Evolutionary conservation across 2,329 filamentous ascomycete genomes (phyloP).

Genomic region (Fusarium verrucosum): DNA sequence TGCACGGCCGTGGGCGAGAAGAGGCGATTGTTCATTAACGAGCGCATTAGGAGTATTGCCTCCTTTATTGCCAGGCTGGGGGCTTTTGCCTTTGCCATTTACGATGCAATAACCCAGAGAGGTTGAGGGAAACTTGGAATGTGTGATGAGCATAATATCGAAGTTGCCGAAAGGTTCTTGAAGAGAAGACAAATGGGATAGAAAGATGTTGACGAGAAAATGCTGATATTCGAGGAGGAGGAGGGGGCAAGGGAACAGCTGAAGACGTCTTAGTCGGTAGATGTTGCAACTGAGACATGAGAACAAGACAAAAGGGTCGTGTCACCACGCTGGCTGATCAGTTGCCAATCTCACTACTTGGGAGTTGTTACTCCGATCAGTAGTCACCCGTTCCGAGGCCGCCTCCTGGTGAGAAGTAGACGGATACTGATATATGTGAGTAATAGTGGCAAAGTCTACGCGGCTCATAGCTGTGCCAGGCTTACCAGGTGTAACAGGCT

Average conservation of each 20-base stretch:
- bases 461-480: no score
- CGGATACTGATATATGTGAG: not conserved
- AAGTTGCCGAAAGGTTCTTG: not conserved
- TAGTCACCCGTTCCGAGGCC: not conserved
- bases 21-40: not conserved
- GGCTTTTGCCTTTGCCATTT: not conserved
- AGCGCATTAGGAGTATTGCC: not conserved
- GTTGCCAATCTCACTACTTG: no score
- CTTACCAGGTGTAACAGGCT: no score
- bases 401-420: rapidly evolving
- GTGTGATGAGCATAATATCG: not conserved
- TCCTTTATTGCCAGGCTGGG: rapidly evolving
- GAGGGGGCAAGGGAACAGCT: rapidly evolving
- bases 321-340: not conserved
- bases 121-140: not conserved
- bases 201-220: rapidly evolving
- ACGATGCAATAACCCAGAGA: not conserved
- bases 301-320: not conserved
- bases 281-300: not conserved
- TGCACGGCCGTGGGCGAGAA: not conserved
- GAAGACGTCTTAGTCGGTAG: not conserved
- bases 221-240: no score
- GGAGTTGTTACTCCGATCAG: rapidly evolving
- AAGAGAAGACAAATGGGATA: not conserved
- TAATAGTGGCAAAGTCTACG: not conserved